Percentiles rank a stretch among this genome's conserved stretches.
Conservation (phyloP, 257 asterid genomes). For the Echium plantagineum region DNA sequence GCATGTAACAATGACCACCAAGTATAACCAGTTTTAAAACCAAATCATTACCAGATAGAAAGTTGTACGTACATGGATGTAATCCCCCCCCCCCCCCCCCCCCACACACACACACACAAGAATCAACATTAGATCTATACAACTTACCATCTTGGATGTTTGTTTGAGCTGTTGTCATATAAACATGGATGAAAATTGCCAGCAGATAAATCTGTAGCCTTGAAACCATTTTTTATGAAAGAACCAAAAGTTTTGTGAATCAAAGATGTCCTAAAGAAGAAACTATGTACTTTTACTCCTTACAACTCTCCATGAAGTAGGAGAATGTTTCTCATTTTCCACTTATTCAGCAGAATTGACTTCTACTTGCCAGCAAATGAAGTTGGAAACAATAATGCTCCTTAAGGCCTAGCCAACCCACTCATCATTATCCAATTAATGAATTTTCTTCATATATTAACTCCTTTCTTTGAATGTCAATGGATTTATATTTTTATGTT, state of each 20-base stretch:
- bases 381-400: background rate
- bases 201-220: slow-evolving; percentile 25
- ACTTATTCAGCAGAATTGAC: background rate
- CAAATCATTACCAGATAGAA: too few relatives aligned
- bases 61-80: background rate
- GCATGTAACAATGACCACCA: background rate
- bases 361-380: background rate
- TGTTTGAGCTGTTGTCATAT: slow-evolving; percentile 32
- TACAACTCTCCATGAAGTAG: background rate
- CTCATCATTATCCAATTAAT: background rate
- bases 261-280: background rate
- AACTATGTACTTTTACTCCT: background rate
- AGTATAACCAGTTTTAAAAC: background rate
- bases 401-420: background rate
- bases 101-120: too few relatives aligned
- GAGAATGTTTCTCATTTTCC: slow-evolving; percentile 1
- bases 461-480: background rate
- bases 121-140: background rate
- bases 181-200: slow-evolving; percentile 23
- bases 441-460: background rate
- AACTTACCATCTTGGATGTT: slow-evolving; percentile 17
- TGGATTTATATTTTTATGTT: too few relatives aligned
- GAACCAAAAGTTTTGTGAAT: background rate
- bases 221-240: slow-evolving; percentile 5
- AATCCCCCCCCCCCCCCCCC: too few relatives aligned